A percentile compares a stretch with the other conserved stretches of the same genome.
Evolutionary conservation across 768 basidiomycete species (phyloP).

Genomic region (Auriculariales sp.): DNA sequence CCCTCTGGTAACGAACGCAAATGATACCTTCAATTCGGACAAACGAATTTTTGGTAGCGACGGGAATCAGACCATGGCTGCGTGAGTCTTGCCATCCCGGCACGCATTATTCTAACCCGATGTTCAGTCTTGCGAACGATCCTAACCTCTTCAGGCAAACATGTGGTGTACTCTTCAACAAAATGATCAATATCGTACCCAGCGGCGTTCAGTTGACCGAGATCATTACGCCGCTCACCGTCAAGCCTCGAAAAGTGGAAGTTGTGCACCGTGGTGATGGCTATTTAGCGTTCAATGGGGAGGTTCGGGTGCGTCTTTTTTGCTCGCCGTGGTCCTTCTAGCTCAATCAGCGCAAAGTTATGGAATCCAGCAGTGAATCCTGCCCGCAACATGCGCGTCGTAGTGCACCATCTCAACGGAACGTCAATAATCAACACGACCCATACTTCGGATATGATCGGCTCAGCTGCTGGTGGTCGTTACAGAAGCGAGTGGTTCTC

Average conservation of each 20-base stretch:
- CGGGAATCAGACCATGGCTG: conserved; percentile 25
- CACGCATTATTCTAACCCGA: neutral
- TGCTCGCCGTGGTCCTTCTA: neutral
- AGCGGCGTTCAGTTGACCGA: conserved; percentile 28
- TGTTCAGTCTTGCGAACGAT: conserved; percentile 14
- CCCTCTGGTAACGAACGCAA: conserved; percentile 21
- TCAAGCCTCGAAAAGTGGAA: neutral
- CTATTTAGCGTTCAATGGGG: neutral
- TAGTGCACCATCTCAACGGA: neutral
- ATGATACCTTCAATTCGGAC: conserved; percentile 25
- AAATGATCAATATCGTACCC: conserved; percentile 38
- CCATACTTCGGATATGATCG: neutral
- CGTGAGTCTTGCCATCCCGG: conserved; percentile 12
- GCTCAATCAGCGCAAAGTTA: neutral
- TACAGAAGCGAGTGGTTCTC: neutral
- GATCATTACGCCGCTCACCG: conserved; percentile 18
- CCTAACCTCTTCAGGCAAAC: conserved; percentile 20
- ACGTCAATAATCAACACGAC: neutral
- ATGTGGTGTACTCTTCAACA: conserved; percentile 25
- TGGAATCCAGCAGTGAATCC: neutral
- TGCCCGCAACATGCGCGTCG: neutral
- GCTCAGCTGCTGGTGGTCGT: neutral
- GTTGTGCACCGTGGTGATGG: neutral
- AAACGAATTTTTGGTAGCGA: conserved; percentile 25
- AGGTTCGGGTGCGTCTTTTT: neutral